Percentiles rank a stretch among this genome's conserved stretches.
These are phyloP conservation scores for Pseudocercospora fuligena DNA, from an alignment of 2,329 filamentous ascomycete genomes.

Conservation along the genomic window DNA sequence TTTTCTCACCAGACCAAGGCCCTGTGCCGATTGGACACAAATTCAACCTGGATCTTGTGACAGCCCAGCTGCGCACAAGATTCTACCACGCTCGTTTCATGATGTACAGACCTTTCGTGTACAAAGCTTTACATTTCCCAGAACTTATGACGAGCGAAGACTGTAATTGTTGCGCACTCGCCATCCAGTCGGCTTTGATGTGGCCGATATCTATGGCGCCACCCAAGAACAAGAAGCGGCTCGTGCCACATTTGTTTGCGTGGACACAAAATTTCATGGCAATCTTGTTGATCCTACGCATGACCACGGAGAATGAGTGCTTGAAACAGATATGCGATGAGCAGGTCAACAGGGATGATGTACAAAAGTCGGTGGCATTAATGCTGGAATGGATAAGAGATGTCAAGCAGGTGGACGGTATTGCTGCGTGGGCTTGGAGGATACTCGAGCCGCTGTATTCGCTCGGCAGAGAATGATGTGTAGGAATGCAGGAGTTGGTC, in stretches of 20 bases:
- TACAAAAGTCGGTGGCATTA: slow-evolving; percentile 56
- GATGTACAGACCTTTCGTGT: slow-evolving; percentile 63
- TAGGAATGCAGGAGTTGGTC: not conserved
- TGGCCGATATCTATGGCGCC: slow-evolving; percentile 67
- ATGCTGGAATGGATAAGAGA: slow-evolving; percentile 66
- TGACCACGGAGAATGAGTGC: slow-evolving; percentile 58
- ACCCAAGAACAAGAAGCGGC: slow-evolving; percentile 60
- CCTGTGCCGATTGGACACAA: slow-evolving; percentile 52
- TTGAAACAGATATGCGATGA: slow-evolving; percentile 56
- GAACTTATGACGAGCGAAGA: slow-evolving; percentile 61
- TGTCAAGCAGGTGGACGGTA: slow-evolving; percentile 59
- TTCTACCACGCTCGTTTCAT: slow-evolving; percentile 65
- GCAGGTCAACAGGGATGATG: slow-evolving; percentile 53
- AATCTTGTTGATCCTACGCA: slow-evolving; percentile 61
- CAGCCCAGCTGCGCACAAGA: slow-evolving; percentile 61
- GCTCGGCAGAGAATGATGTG: slow-evolving; percentile 5
- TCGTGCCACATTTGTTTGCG: slow-evolving; percentile 64
- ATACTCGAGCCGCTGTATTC: slow-evolving; percentile 54
- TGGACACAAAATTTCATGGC: slow-evolving; percentile 67
- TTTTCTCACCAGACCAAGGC: slow-evolving; percentile 57
- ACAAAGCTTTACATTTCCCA: slow-evolving; percentile 64
- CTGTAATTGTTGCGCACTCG: slow-evolving; percentile 59
- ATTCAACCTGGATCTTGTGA: slow-evolving; percentile 61
- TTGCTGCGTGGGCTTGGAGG: slow-evolving; percentile 62
- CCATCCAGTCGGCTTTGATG: slow-evolving; percentile 61